These are phyloP conservation scores for Onygenales sp. DNA, from an alignment of 2,329 filamentous ascomycete genomes.

Conservation along the genomic window DNA sequence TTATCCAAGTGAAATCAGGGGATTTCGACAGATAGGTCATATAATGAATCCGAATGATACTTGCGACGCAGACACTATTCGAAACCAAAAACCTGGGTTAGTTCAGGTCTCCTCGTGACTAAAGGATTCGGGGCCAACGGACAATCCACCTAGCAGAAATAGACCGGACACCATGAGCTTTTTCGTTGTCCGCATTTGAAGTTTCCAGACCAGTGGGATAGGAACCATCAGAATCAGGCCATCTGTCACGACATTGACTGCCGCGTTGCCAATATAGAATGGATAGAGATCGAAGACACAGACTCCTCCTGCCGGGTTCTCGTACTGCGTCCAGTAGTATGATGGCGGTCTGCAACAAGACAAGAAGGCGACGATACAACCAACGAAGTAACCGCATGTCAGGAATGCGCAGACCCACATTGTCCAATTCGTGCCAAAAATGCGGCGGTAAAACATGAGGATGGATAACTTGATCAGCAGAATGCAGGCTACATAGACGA, in stretches of 20 bases:
- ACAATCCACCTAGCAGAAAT: conserved; percentile 31
- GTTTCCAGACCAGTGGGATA: conserved; percentile 12
- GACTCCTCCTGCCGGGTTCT: neutral
- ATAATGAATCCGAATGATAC: conserved; percentile 33
- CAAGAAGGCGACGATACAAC: conserved; percentile 5
- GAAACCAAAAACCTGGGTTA: neutral
- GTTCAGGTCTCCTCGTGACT: neutral
- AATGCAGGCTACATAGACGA: conserved; percentile 6
- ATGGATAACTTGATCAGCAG: conserved; percentile 10
- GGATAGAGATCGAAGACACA: conserved; percentile 4
- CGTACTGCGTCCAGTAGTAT: conserved; percentile 10
- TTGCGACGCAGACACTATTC: conserved; percentile 27
- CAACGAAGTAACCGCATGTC: conserved; percentile 7
- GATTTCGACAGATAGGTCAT: conserved; percentile 31
- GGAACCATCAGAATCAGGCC: conserved; percentile 12
- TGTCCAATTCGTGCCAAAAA: conserved; percentile 6
- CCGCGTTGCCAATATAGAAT: conserved; percentile 10
- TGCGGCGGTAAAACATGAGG: conserved; percentile 10
- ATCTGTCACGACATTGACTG: conserved; percentile 9
- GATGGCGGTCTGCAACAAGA: conserved; percentile 6
- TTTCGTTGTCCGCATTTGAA: conserved; percentile 24
- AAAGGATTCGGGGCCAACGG: conserved; percentile 1
- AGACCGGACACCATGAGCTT: conserved; percentile 27
- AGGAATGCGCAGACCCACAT: conserved; percentile 6
- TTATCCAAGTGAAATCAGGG: conserved; percentile 27